These are phyloP conservation scores for Coniosporium tulheliwenetii DNA, from an alignment of 2,329 filamentous ascomycete genomes.

Conservation along the genomic window DNA sequence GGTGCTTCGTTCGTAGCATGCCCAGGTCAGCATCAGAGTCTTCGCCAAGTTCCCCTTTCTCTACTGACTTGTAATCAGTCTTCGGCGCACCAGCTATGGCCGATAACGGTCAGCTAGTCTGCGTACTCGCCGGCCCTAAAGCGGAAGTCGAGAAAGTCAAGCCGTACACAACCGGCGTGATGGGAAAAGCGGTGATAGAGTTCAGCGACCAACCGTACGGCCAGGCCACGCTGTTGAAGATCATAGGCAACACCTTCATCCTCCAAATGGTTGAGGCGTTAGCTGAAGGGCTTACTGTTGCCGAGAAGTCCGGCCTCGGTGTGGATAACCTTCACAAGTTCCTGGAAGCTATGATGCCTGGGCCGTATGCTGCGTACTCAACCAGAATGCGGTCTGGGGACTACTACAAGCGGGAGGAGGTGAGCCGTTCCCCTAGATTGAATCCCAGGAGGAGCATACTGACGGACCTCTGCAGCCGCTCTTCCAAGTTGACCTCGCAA, in stretches of 20 bases:
- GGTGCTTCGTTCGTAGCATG: slow-evolving; percentile 63
- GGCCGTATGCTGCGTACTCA: slow-evolving; percentile 60
- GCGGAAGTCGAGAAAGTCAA: slow-evolving; percentile 46
- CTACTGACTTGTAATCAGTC: slow-evolving; percentile 24
- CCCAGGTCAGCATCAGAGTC: slow-evolving; percentile 25
- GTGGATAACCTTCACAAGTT: slow-evolving; percentile 51
- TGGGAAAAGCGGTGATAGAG: slow-evolving; percentile 52
- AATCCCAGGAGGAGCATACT: neutral
- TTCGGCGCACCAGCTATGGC: slow-evolving; percentile 60
- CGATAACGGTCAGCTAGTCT: slow-evolving; percentile 54
- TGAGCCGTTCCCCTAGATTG: slow-evolving; percentile 1
- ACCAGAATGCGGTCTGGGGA: slow-evolving; percentile 59
- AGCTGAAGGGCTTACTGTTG: slow-evolving; percentile 61
- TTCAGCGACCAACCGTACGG: slow-evolving; percentile 53
- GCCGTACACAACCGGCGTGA: slow-evolving; percentile 60
- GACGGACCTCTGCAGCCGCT: slow-evolving; percentile 36
- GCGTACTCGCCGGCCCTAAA: slow-evolving; percentile 53
- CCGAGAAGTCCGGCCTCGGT: slow-evolving; percentile 68
- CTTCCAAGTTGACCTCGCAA: slow-evolving; percentile 66
- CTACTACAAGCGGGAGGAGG: slow-evolving; percentile 56
- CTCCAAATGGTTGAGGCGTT: slow-evolving; percentile 69
- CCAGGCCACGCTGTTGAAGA: slow-evolving; percentile 56
- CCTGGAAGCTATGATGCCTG: slow-evolving; percentile 59
- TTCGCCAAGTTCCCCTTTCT: neutral
- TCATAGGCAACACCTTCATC: slow-evolving; percentile 78